Base-by-base conservation (phyloP, 1,284 basidiomycete genomes). In the Tetrapyrgos nigripes region DNA sequence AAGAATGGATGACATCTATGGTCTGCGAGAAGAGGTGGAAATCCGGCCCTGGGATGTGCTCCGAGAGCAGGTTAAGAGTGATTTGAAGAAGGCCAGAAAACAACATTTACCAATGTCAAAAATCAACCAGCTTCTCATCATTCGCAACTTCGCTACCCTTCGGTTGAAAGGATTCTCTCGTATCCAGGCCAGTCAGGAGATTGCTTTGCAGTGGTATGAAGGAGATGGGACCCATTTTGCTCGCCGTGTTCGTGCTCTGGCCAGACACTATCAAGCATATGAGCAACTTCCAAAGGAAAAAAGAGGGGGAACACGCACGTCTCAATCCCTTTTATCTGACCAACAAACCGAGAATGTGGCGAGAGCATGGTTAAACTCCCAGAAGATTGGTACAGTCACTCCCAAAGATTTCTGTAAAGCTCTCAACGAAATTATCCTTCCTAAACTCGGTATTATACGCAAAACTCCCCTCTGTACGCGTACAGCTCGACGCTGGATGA, bases 221-320 rank as follows among this genome's bases (percentile, higher is more conserved):
- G 56, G 62, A 13, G 56, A 69, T 43, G 68, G 66, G 3, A 55
- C 51, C 3, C 63, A 66, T 24, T 75, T 75, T 69, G 69, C 75
- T 4, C 52, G 67, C 1, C 55, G 61, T 26, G 62, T 78, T n/a
- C 56, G 67, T 2, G 65, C 68, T 17, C 65, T 77, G 31, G 70
- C 73, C 52, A 61, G 61, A 6, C 70, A 78, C 60, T 79, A 78
- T 63, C 78, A 79, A 55, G 55, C 65, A 3, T 78, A 75, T 55
- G 70, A 76, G 55, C 68, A 73, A 52, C 66, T 79, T n/a, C 74
- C 74, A 21, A 29, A 33, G 2, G 68, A 77, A 57, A 55, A 66
- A 19, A 59, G 66, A 19, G 75, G 73, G 26, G 74, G 76, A 0
- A 21, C 17, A 4, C 48, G 50, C 29, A 69, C 67, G 47, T 53